Conservation (phyloP, 345 rosid species). For the Cardamine resedifolia region DNA sequence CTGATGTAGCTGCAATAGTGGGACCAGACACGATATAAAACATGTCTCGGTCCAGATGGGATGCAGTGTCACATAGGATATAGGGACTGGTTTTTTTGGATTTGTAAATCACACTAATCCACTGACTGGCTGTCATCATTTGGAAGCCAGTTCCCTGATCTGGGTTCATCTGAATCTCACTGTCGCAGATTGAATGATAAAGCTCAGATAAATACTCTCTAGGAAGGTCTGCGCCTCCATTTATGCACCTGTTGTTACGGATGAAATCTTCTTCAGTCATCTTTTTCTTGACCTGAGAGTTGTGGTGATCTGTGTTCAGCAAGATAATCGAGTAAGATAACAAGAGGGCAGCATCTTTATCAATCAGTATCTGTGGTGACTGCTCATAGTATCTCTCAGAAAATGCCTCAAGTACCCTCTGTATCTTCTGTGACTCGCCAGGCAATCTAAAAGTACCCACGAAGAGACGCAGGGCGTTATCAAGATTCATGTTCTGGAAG, state of each 20-base stretch:
- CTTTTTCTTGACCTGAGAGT: slow-evolving; percentile 70
- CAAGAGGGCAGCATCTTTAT: slow-evolving; percentile 68
- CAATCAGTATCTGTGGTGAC: slow-evolving; percentile 53
- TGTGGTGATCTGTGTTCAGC: slow-evolving; percentile 81
- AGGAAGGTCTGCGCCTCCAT: slow-evolving; percentile 76
- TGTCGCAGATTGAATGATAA: slow-evolving; percentile 62
- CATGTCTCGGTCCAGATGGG: slow-evolving; percentile 63
- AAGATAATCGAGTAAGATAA: slow-evolving; percentile 73
- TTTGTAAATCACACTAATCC: slow-evolving; percentile 68
- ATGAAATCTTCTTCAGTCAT: slow-evolving; percentile 81
- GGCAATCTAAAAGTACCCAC: slow-evolving; percentile 76
- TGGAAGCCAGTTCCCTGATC: slow-evolving; percentile 60
- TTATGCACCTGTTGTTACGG: slow-evolving; percentile 63
- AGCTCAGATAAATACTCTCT: slow-evolving; percentile 66
- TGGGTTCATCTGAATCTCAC: slow-evolving; percentile 71
- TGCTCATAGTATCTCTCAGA: slow-evolving; percentile 83
- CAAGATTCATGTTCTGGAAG: slow-evolving; percentile 66
- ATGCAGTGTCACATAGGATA: slow-evolving; percentile 52
- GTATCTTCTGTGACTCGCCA: slow-evolving; percentile 83
- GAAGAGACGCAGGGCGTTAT: slow-evolving; percentile 69
- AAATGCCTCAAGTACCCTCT: slow-evolving; percentile 81
- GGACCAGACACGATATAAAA: slow-evolving; percentile 61
- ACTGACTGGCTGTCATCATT: slow-evolving; percentile 58
- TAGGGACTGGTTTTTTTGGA: slow-evolving; percentile 58
- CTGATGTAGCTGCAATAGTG: slow-evolving; percentile 70